Evolutionary conservation across 2,329 filamentous ascomycete species (phyloP), one percentile per base, ranked within the genome.

Genomic region (Aspergillus thermomutatus): DNA sequence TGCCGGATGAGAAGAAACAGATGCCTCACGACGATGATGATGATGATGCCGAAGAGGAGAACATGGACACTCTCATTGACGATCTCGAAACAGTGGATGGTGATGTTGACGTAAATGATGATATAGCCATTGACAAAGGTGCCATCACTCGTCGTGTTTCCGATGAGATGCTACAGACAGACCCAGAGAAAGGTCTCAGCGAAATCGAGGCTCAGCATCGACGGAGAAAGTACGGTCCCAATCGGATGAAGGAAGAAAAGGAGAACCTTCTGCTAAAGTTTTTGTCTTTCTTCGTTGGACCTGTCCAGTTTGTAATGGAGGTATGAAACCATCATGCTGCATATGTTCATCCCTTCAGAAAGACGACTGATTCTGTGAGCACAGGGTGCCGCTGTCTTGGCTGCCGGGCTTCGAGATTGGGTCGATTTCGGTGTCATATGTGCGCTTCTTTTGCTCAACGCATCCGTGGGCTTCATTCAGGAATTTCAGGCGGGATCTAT

Each of bases 231-330:
- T 90, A 87, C 73, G 91, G 91, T 73, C 81, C 90, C 71, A 96
- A 96, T 74, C 87, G 91, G 74, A 91, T 96, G 89, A 92, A 90
- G 77, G 90, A 95, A 78, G 89, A 93, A 80, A 92, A 91, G 78
- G 88, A 92, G 77, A 95, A 92, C 70, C 69, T 92, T 57, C 76
- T 92, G 59, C 82, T 94, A 69, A 94, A 95, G 81, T 95, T 96
- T 76, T 69, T 86, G 23, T 82, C 83, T 67, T 94, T 90, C 80
- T 95, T 95, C 75, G 80, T 94, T 55, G 92, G 92, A 64, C 92
- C 92, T 25, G 93, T 96, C 64, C 91, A 95, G 74, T 93, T 93
- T 76, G 91, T 96, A 72, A 96, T 96, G 91, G 90, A 93, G 86
- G 88, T 88, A 74, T 71, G 84, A 26, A 54, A 7, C 56, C 21